These are phyloP conservation scores for Epichloe coenophiala DNA, from an alignment of 2,329 filamentous ascomycete genomes.

Conservation along the genomic window DNA sequence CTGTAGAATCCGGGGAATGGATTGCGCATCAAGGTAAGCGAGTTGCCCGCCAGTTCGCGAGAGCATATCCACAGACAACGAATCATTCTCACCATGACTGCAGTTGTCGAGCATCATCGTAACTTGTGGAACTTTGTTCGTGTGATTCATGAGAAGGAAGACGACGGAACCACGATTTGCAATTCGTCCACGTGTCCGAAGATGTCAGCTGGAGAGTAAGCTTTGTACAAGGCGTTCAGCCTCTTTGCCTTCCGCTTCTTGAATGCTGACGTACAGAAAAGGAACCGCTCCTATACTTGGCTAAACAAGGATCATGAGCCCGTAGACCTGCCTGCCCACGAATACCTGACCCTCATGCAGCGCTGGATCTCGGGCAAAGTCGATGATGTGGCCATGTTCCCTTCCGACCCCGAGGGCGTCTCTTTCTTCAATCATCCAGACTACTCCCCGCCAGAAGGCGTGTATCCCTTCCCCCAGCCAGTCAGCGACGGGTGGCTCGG, in stretches of 20 bases:
- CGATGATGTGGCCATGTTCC: slow-evolving; percentile 71
- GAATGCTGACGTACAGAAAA: slow-evolving; percentile 21
- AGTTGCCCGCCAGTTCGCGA: neutral
- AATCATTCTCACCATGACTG: slow-evolving; percentile 20
- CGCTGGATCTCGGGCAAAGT: slow-evolving; percentile 92
- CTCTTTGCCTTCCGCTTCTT: too few species aligned
- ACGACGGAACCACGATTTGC: slow-evolving; percentile 65
- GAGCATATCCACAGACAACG: neutral
- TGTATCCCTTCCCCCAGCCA: slow-evolving; percentile 38
- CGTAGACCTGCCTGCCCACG: slow-evolving; percentile 73
- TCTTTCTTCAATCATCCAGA: slow-evolving; percentile 46
- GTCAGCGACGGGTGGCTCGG: slow-evolving; percentile 61
- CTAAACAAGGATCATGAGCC: slow-evolving; percentile 59
- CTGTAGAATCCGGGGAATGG: slow-evolving; percentile 91
- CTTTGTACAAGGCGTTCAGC: neutral
- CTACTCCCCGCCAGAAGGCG: slow-evolving; percentile 23
- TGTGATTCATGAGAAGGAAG: slow-evolving; percentile 75
- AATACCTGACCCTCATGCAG: slow-evolving; percentile 86
- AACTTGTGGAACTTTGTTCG: slow-evolving; percentile 81
- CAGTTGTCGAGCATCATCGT: slow-evolving; percentile 80
- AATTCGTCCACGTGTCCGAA: slow-evolving; percentile 72
- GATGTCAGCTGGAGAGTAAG: slow-evolving; percentile 81
- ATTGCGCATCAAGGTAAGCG: slow-evolving; percentile 80
- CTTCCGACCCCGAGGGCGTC: slow-evolving; percentile 57
- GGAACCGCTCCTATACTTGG: slow-evolving; percentile 91